phyloP scores from a whole-genome alignment of 2,329 filamentous ascomycete species.

The Huntiella abstrusa region DNA sequence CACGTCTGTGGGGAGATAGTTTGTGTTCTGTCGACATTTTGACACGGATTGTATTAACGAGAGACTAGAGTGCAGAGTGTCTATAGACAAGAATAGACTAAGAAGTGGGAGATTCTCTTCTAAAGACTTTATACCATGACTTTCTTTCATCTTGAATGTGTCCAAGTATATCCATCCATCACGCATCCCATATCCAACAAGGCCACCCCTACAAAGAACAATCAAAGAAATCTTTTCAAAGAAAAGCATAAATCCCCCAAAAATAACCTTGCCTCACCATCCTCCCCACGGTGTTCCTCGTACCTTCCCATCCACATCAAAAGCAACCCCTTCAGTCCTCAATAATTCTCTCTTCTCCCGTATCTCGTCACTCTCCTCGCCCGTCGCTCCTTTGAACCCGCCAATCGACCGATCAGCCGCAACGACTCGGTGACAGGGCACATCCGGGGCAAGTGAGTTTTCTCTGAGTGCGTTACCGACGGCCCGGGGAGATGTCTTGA shows the following conservation, averaged over 20 bases:
- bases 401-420: conserved; percentile 38
- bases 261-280: conserved; percentile 15
- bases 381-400: conserved; percentile 48
- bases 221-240: not conserved
- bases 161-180: too few species aligned
- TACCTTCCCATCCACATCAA: conserved; percentile 41
- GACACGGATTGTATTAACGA: too few species aligned
- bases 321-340: conserved; percentile 42
- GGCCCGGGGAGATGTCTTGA: conserved; percentile 54
- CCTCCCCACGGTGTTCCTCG: conserved; percentile 33
- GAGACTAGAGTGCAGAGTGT: too few species aligned
- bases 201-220: not conserved
- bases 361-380: conserved; percentile 39
- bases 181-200: too few species aligned
- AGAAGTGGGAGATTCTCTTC: too few species aligned
- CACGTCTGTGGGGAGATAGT: not conserved
- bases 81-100: too few species aligned
- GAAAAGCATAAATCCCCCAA: not conserved
- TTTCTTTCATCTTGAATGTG: not conserved
- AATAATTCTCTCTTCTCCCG: conserved; percentile 45
- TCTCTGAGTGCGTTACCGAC: conserved; percentile 58
- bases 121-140: too few species aligned
- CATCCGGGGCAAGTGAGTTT: conserved; percentile 67
- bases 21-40: not conserved
- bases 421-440: conserved; percentile 68